Percentiles rank a stretch among this genome's conserved stretches.
Evolutionary conservation across 164 flowering plant genomes (phyloP).

Genomic region (Echeveria elegans): DNA sequence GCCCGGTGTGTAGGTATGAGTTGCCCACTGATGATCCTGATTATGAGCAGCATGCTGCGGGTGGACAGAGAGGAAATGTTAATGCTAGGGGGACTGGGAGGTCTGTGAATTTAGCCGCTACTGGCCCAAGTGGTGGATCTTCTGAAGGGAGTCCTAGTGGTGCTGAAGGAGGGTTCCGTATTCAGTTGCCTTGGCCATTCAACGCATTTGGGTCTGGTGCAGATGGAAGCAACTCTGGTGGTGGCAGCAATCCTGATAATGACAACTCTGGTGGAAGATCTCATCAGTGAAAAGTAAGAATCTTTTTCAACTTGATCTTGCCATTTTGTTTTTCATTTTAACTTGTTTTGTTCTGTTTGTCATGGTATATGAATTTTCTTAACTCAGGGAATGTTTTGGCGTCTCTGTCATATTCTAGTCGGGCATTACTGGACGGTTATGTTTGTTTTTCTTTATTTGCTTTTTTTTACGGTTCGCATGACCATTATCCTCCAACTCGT

Average conservation of each 20-base stretch:
- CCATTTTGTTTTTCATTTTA: neutral
- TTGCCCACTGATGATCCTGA: conserved; percentile 87
- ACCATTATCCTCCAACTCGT: too few relatives aligned
- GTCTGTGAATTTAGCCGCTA: neutral
- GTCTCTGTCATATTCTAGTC: too few relatives aligned
- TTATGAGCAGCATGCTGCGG: conserved; percentile 37
- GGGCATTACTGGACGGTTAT: too few relatives aligned
- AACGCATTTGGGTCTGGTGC: conserved; percentile 33
- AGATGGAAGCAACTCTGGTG: conserved; percentile 32
- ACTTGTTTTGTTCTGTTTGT: neutral
- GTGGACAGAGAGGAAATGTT: conserved; percentile 7
- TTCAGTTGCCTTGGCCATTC: conserved; percentile 52
- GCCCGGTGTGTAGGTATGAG: conserved; percentile 89
- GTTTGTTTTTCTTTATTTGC: too few relatives aligned
- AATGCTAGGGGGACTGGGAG: conserved; percentile 13
- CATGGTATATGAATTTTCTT: too few relatives aligned
- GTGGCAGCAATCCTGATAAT: conserved; percentile 21
- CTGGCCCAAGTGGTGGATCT: conserved; percentile 13
- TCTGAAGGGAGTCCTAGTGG: conserved; percentile 16
- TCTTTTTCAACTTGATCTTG: neutral
- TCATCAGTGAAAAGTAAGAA: conserved; percentile 12
- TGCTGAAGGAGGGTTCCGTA: conserved; percentile 45
- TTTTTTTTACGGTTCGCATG: too few relatives aligned
- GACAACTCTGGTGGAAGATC: conserved; percentile 20
- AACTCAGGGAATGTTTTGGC: too few relatives aligned